phyloP scores from a whole-genome alignment of 2,329 filamentous ascomycete genomes.

The Clonostachys rhizophaga region DNA sequence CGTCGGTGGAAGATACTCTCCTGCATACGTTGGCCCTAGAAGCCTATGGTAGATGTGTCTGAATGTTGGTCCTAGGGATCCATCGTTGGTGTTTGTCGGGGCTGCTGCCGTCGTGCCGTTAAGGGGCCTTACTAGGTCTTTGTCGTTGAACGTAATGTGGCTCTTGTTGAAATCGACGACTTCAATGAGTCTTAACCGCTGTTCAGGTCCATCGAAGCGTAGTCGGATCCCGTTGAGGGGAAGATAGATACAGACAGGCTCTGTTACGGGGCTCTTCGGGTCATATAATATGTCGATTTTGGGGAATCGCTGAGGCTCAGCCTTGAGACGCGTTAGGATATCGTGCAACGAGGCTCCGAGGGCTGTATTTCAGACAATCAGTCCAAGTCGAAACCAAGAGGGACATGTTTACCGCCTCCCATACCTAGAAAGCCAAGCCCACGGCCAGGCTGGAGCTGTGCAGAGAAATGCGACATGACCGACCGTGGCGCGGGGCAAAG shows the following conservation, averaged over 20 bases:
- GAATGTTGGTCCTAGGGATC: slow-evolving; percentile 67
- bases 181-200: slow-evolving; percentile 86
- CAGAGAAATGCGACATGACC: slow-evolving; percentile 45
- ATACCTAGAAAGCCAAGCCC: slow-evolving; percentile 57
- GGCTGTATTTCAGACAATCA: slow-evolving; percentile 41
- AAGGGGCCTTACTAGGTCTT: slow-evolving; percentile 68
- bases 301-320: slow-evolving; percentile 77
- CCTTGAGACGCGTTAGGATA: slow-evolving; percentile 80
- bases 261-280: slow-evolving; percentile 64
- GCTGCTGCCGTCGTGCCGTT: slow-evolving; percentile 26
- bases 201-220: slow-evolving; percentile 90
- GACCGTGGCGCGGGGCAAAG: neutral
- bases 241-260: slow-evolving; percentile 71
- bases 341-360: slow-evolving; percentile 91
- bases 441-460: slow-evolving; percentile 62
- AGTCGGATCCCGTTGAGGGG: slow-evolving; percentile 84
- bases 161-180: slow-evolving; percentile 86
- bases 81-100: slow-evolving; percentile 29
- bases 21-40: slow-evolving; percentile 90
- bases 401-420: neutral
- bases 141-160: slow-evolving; percentile 73
- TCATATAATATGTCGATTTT: slow-evolving; percentile 82
- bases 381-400: neutral
- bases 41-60: slow-evolving; percentile 87
- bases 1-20: slow-evolving; percentile 76